Conservation (phyloP, 1,139 yeast species). For the Hanseniaspora gamundiae region DNA sequence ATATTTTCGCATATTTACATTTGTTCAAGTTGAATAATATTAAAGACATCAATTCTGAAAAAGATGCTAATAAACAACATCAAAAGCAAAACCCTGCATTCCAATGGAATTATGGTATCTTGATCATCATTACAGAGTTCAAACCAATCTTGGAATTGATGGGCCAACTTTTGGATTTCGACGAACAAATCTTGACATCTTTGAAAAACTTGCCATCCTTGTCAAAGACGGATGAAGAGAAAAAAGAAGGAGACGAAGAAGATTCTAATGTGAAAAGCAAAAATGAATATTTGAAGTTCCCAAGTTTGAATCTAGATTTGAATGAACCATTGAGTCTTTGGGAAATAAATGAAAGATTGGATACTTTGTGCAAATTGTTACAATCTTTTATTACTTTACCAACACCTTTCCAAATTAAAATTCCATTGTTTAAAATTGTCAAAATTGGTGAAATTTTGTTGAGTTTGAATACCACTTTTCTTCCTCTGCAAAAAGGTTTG, state of each 20-base stretch:
- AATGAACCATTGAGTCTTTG: constrained; percentile 40
- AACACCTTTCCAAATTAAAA: constrained; percentile 35
- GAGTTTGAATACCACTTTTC: constrained; percentile 41
- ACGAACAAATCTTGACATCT: constrained; percentile 31
- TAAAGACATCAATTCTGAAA: constrained; percentile 17
- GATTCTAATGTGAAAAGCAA: constrained; percentile 4
- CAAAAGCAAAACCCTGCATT: constrained; percentile 26
- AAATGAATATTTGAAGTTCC: constrained; percentile 17
- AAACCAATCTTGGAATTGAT: constrained; percentile 42
- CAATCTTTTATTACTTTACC: constrained; percentile 33
- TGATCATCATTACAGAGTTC: constrained; percentile 34
- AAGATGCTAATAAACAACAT: constrained; percentile 26
- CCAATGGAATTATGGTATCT: constrained; percentile 36
- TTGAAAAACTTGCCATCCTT: constrained; percentile 28
- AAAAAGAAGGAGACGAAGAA: neutral
- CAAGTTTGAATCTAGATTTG: constrained; percentile 43
- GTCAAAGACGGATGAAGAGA: constrained; percentile 14
- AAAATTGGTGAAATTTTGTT: constrained; percentile 38
- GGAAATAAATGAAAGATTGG: constrained; percentile 38
- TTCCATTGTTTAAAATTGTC: constrained; percentile 47
- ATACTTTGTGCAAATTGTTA: constrained; percentile 34
- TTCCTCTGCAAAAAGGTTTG: constrained; percentile 46
- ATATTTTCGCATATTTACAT: constrained; percentile 42
- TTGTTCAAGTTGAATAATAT: constrained; percentile 38
- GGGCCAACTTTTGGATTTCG: constrained; percentile 47